phyloP scores from a whole-genome alignment of 2,329 filamentous ascomycete genomes.

The Tricladium varicosporioides region DNA sequence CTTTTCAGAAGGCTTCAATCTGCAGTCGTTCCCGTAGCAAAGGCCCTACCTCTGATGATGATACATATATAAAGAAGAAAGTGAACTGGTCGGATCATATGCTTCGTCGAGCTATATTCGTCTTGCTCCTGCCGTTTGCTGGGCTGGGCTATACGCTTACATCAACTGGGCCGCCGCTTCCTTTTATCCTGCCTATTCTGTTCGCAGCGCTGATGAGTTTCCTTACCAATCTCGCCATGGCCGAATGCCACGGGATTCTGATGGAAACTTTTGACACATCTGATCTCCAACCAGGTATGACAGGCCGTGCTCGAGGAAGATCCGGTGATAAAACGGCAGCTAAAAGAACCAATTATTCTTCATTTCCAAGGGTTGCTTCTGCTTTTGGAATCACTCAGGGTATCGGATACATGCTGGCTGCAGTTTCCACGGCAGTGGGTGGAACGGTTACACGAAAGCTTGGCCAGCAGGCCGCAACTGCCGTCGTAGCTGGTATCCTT shows the following conservation, averaged over 20 bases:
- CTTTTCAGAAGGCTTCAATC: conserved; percentile 68
- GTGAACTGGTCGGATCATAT: conserved; percentile 72
- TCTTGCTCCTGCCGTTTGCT: conserved; percentile 62
- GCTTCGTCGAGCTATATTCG: conserved; percentile 65
- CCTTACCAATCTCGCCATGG: conserved; percentile 68
- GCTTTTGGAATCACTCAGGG: conserved; percentile 70
- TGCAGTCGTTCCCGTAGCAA: conserved; percentile 64
- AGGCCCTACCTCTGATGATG: conserved; percentile 60
- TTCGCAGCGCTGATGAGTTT: conserved; percentile 68
- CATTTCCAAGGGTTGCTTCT: conserved; percentile 70
- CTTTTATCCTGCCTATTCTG: conserved; percentile 61
- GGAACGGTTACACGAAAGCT: conserved; percentile 64
- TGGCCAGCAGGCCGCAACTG: conserved; percentile 66
- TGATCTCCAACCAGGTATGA: conserved; percentile 72
- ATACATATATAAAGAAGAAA: conserved; percentile 58
- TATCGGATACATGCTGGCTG: conserved; percentile 67
- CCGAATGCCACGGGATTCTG: conserved; percentile 73
- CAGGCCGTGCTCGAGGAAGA: conserved; percentile 49
- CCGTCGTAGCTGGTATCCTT: conserved; percentile 65
- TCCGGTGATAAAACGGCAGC: conserved; percentile 43
- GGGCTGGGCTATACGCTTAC: conserved; percentile 67
- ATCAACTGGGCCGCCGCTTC: conserved; percentile 59
- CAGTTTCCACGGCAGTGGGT: conserved; percentile 65
- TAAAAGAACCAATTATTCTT: conserved; percentile 69
- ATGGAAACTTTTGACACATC: conserved; percentile 84